Base-by-base conservation (phyloP, 352 stramenopile species). In the Pythium periplocum region DNA sequence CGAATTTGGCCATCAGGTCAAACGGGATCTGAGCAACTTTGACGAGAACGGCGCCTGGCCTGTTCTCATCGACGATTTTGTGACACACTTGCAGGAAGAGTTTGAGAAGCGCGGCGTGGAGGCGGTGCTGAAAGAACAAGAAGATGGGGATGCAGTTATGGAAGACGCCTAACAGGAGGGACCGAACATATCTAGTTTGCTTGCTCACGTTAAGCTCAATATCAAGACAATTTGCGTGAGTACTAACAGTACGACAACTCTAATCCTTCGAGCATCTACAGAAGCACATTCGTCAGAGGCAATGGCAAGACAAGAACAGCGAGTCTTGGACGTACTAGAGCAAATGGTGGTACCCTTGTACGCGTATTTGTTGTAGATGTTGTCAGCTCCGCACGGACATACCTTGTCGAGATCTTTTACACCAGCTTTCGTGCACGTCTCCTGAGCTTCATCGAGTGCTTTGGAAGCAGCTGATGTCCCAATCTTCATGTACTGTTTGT, bases 31-130 rank as follows among this genome's bases (percentile, higher is more conserved):
- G 61, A 86, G 72, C 69, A 91, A 93, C 59, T 95, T 87, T 66
- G 82, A 95, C 59, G 82, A 91, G 50, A 95, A 95, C 42, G 80
- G 79, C 53, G 84, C 84, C 10, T 95, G 84, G 84, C 84, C 84
- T 17, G 84, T 95, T 52, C 61, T 95, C 30, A 68, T 95, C 17
- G 84, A 95, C 57, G 84, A 95, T 45, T 95, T 93, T 66, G 81
- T 87, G 47, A 59, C 66, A 11, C 55, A 91, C 51, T 77, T 92
- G 68, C 65, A 76, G 40, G 65, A 87, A 44, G 53, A 73, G 33
- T 83, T 91, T 45, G 49, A 53, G 7, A 57, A 60, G 12, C 67
- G 65, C 5, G 76, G 81, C 2, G 50, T 85, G 12, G 37, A 62
- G 31, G 63, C 48, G 2, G 66, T 85, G 33, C 62, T 83, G 43